These are phyloP conservation scores for Globisporangium mamillatum DNA, from an alignment of 352 stramenopile genomes.

Conservation along the genomic window DNA sequence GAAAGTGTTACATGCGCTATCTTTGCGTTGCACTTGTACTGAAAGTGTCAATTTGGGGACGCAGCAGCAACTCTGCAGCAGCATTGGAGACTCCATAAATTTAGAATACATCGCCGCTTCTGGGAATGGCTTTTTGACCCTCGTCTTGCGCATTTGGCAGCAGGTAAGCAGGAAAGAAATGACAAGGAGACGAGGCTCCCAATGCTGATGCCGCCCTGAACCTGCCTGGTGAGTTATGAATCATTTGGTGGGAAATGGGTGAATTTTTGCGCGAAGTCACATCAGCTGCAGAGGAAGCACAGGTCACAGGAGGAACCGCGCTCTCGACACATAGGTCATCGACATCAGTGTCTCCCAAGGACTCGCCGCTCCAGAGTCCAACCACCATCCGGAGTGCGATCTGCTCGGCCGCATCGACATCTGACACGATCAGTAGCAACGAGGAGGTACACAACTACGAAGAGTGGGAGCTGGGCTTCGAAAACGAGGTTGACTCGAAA, in stretches of 20 bases:
- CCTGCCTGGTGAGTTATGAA: slow-evolving; percentile 4
- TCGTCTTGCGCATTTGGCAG: neutral
- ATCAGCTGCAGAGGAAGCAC: neutral
- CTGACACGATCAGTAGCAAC: slow-evolving; percentile 38
- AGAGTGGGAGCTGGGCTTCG: slow-evolving; percentile 32
- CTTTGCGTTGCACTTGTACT: neutral
- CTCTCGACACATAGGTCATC: neutral
- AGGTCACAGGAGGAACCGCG: neutral
- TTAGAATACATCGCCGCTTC: slow-evolving; percentile 13
- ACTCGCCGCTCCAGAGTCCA: slow-evolving; percentile 1
- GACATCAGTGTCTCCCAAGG: neutral
- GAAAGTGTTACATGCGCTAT: neutral
- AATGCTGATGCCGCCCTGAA: slow-evolving; percentile 1
- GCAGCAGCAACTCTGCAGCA: slow-evolving; percentile 1
- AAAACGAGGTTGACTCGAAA: neutral
- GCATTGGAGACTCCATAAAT: slow-evolving; percentile 5
- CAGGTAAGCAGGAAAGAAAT: neutral
- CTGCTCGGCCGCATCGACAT: slow-evolving; percentile 29
- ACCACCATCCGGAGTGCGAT: slow-evolving; percentile 7
- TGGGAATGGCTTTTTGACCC: neutral
- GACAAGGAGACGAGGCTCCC: neutral
- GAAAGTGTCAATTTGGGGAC: neutral
- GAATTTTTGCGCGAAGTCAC: neutral
- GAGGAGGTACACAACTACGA: slow-evolving; percentile 36
- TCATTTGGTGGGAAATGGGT: slow-evolving; percentile 1